A percentile compares a stretch with the other conserved stretches of the same genome.
Evolutionary conservation across 192 early-diverging fungal genomes (phyloP).

Genomic region (Rhizoclosmatium globosum): DNA sequence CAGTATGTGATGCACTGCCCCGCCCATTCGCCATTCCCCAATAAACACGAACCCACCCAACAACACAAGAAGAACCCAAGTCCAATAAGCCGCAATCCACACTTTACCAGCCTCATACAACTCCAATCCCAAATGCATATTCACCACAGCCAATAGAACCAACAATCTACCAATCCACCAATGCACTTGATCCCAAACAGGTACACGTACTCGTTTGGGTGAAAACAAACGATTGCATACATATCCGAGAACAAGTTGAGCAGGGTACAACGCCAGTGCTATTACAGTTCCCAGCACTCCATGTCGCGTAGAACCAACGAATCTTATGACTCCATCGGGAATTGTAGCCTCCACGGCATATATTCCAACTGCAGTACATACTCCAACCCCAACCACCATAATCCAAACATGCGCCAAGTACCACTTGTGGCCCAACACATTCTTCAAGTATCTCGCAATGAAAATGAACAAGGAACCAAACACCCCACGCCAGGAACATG

Average conservation of each 20-base stretch:
- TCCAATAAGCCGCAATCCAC: slow-evolving; percentile 9
- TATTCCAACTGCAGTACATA: slow-evolving; percentile 12
- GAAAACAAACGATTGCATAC: not conserved
- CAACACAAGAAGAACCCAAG: not conserved
- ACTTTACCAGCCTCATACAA: slow-evolving; percentile 6
- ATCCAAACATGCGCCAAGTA: slow-evolving; percentile 46
- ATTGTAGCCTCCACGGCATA: not conserved
- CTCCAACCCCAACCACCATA: slow-evolving; percentile 36
- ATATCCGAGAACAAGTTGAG: slow-evolving; percentile 43
- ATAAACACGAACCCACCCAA: not conserved
- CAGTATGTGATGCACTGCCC: not conserved
- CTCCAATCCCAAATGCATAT: slow-evolving; percentile 45
- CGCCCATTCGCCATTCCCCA: not conserved
- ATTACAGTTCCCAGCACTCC: slow-evolving; percentile 22
- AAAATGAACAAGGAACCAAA: slow-evolving; percentile 25
- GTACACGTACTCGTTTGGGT: not conserved
- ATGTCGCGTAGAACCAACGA: slow-evolving; percentile 4
- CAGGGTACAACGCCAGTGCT: slow-evolving; percentile 3
- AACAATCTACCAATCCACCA: slow-evolving; percentile 53
- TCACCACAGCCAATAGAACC: slow-evolving; percentile 47
- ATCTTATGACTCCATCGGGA: not conserved
- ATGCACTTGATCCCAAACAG: slow-evolving; percentile 50
- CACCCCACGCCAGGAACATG: slow-evolving; percentile 50
- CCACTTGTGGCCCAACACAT: not conserved
- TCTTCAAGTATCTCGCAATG: slow-evolving; percentile 53